These are phyloP conservation scores for Juglanconis juglandina DNA, from an alignment of 2,329 filamentous ascomycete genomes.

Conservation along the genomic window DNA sequence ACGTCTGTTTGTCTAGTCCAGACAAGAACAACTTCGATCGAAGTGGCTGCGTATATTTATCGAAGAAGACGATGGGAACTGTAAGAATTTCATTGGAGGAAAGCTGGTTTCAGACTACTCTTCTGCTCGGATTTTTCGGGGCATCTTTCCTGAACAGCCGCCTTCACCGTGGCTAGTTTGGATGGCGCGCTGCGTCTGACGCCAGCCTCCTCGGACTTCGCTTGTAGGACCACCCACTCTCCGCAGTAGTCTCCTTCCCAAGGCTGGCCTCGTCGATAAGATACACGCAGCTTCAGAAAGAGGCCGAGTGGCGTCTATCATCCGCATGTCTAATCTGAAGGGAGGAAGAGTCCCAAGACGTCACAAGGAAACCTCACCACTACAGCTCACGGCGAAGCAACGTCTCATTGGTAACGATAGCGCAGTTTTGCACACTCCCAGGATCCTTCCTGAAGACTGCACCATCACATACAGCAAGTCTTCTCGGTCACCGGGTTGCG, in stretches of 20 bases:
- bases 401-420: not conserved
- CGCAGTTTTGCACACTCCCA: not conserved
- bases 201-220: not conserved
- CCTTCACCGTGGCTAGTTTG: not conserved
- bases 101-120: not conserved
- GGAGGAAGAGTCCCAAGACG: not conserved
- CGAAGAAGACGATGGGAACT: too few relatives aligned
- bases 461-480: not conserved
- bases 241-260: not conserved
- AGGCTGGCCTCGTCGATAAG: not conserved
- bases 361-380: not conserved
- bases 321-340: not conserved
- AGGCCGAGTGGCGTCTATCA: not conserved
- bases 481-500: not conserved
- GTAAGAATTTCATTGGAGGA: not conserved
- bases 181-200: not conserved
- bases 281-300: too few relatives aligned
- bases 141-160: not conserved
- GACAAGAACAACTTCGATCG: not conserved
- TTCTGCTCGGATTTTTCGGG: not conserved
- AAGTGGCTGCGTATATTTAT: not conserved
- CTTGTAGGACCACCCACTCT: not conserved
- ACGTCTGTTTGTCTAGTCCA: not conserved
- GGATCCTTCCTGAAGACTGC: not conserved
- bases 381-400: not conserved